Evolutionary conservation across 306 rosid genomes (phyloP), one percentile per base, ranked within the genome.

Genomic region (Trichosanthes truncata): DNA sequence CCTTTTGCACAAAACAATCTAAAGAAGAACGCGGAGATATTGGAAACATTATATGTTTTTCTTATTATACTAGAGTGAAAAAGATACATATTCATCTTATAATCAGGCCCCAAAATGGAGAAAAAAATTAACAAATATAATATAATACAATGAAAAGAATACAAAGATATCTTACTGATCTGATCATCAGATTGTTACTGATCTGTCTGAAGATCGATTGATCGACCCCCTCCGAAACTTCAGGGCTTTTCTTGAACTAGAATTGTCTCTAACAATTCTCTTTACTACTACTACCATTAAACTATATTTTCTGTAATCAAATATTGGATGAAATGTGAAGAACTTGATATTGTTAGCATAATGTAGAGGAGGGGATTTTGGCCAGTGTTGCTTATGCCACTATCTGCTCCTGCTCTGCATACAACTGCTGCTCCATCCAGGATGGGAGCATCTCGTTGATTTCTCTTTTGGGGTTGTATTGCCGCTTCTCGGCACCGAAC

Each of bases 381-480:
- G 87, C 35, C 71, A 77, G 57, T 21, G 23, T 52, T 26, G 83
- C 77, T 89, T 87, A 95, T 36, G 99, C 99, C 76, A 91, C 93
- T 87, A 87, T 82, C 87, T 95, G 98, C 93, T 95, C 96, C 83
- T 91, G 97, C 81, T 95, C 97, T 84, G 84, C 85, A 77, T 93
- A 95, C 93, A 93, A 36, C 87, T 89, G 65, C 88, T 89, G 99
- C 89, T 93, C 97, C 86, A 83, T 85, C 99, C 99, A 95, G 40
- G 96, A 87, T 40, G 99, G 84, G 69, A 92, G 87, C 86, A 81
- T 84, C 82, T 92, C 91, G 13, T 80, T 85, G 49, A 67, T 82
- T 36, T 83, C 97, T 71, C 84, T 87, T n/a, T 81, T 87, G 81
- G 82, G 91, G 83, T 84, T 89, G 82, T 81, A 87, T 18, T 81